Evolutionary conservation across 129 eudicot species (phyloP), one percentile per base, ranked within the genome.

Genomic region (Kitagawia praeruptora): DNA sequence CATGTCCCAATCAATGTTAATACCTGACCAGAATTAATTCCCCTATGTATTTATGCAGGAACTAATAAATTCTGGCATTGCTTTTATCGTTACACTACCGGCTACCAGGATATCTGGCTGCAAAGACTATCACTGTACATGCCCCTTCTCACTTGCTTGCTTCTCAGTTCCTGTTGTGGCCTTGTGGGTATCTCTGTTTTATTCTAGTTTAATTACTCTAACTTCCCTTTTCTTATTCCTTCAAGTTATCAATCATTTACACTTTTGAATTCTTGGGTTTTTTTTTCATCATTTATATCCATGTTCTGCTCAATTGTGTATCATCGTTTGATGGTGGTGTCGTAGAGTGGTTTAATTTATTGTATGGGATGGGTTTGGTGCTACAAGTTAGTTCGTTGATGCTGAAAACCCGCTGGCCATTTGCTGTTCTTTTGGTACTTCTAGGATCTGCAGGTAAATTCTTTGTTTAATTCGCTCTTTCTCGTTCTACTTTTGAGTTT

Each of bases 321-420:
- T 75, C 38, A 21, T 76, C 67, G 34, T 47, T 58, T 79, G 54
- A 40, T 81, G 77, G 72, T 80, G 77, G 34, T 66, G 77, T 12
- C 9, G 54, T 79, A 75, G 80, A 39, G 80, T 42, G 75, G 82
- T 74, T 80, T 44, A 28, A 79, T 48, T 81, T 37, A 75, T 67
- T 82, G 58, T 78, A 47, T 90, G 93, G 89, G 89, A 93, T 91
- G 93, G 91, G 83, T 81, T 78, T 86, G 80, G 75, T 82, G 88
- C 83, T 87, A 86, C 84, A 76, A 80, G 79, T 75, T 61, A 25
- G 83, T 49, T 79, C 84, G 34, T 82, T 86, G 87, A 87, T 83
- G 89, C 66, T 88, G 78, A 78, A 81, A 82, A 46, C 89, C 54
- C 83, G 79, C 46, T 66, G 39, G 72, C 85, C 84, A 88, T 85